A percentile compares a stretch with the other conserved stretches of the same genome.
phyloP scores from a whole-genome alignment of 73 alveolate genomes.

The Paramecium caudatum region DNA sequence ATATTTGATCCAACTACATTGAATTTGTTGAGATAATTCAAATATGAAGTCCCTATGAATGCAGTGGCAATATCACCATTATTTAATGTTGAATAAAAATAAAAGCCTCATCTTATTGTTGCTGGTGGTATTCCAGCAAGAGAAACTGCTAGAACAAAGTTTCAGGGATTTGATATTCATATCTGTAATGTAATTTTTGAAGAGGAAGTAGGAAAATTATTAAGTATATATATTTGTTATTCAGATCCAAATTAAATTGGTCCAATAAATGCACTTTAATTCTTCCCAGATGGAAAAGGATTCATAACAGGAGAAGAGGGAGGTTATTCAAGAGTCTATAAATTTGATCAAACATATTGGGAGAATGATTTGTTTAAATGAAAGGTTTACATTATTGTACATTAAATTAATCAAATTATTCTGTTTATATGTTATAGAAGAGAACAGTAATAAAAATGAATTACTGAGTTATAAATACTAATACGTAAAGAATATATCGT shows the following conservation, averaged over 20 bases:
- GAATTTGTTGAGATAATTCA: conserved; percentile 62
- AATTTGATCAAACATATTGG: conserved; percentile 76
- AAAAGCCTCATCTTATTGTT: conserved; percentile 68
- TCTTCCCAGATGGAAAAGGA: conserved; percentile 79
- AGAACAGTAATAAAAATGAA: no score
- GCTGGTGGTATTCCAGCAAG: conserved; percentile 80
- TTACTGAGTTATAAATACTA: no score
- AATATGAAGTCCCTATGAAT: conserved; percentile 75
- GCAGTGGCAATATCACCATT: conserved; percentile 74
- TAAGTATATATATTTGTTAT: neutral
- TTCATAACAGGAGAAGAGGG: conserved; percentile 76
- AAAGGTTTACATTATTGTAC: neutral
- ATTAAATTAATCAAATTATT: no score
- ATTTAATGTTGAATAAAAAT: conserved; percentile 34
- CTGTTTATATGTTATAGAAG: no score
- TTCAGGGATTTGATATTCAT: conserved; percentile 75
- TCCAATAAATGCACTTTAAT: conserved; percentile 66
- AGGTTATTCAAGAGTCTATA: conserved; percentile 72
- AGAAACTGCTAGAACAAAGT: conserved; percentile 74
- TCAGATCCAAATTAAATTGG: conserved; percentile 68
- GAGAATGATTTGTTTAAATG: conserved; percentile 73
- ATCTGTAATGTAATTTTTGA: conserved; percentile 72
- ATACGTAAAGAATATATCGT: no score
- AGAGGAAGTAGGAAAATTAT: conserved; percentile 74
- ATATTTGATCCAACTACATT: conserved; percentile 71